These are phyloP conservation scores for Trichomonascus vanleenenianus DNA, from an alignment of 805 yeast genomes.

Conservation along the genomic window DNA sequence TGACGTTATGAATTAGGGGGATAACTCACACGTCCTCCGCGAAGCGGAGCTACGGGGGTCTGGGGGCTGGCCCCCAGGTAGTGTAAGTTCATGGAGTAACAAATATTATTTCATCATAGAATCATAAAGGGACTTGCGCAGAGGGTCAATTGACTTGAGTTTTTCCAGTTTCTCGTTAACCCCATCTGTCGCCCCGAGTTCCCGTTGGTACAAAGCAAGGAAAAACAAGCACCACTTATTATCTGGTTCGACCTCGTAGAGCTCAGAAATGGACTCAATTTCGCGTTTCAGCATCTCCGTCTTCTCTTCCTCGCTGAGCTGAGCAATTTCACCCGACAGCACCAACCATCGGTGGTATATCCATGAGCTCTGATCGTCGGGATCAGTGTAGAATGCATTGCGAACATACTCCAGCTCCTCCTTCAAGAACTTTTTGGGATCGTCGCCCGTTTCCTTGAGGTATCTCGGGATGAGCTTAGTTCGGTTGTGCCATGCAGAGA, in stretches of 20 bases:
- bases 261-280: conserved; percentile 44
- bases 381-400: conserved; percentile 86
- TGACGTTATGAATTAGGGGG: too few relatives aligned
- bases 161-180: conserved; percentile 28
- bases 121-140: conserved; percentile 21
- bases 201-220: conserved; percentile 34
- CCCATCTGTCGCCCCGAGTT: conserved; percentile 22
- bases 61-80: neutral
- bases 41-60: too few relatives aligned
- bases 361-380: conserved; percentile 93
- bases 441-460: conserved; percentile 1
- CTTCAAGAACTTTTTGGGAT: conserved; percentile 16
- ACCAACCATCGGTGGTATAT: conserved; percentile 77
- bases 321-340: conserved; percentile 24
- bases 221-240: conserved; percentile 71
- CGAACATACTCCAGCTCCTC: conserved; percentile 62
- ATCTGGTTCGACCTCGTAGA: conserved; percentile 65
- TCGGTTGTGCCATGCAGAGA: conserved; percentile 93
- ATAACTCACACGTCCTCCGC: too few relatives aligned
- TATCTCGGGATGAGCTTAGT: conserved; percentile 50
- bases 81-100: too few relatives aligned
- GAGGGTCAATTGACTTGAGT: conserved; percentile 22
- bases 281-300: conserved; percentile 34
- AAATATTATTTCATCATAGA: conserved; percentile 2
- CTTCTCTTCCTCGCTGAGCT: conserved; percentile 28